A percentile compares a stretch with the other conserved stretches of the same genome.
Conservation (phyloP, 2,329 filamentous ascomycete species). For the Paecilomyces dactylethromorphus region DNA sequence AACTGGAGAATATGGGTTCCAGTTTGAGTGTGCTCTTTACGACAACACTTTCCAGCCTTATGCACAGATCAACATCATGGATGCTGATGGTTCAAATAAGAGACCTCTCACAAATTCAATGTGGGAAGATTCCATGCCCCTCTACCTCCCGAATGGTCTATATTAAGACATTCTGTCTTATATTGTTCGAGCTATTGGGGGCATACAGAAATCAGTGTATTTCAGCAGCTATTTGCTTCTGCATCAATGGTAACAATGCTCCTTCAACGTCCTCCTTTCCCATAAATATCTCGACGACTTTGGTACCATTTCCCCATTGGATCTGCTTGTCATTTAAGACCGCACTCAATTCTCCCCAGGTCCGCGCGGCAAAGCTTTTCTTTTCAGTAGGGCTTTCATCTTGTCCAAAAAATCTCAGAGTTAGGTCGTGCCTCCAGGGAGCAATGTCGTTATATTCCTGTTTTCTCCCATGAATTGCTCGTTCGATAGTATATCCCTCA, state of each 20-base stretch:
- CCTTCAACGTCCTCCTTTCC: too few relatives aligned
- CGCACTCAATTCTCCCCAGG: not conserved
- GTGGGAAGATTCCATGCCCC: constrained; percentile 27
- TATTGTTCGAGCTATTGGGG: too few relatives aligned
- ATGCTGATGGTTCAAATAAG: constrained; percentile 33
- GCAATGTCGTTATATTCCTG: constrained; percentile 68
- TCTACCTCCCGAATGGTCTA: constrained; percentile 13
- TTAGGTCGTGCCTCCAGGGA: constrained; percentile 46
- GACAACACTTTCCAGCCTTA: constrained; percentile 42
- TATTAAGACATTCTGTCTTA: too few relatives aligned
- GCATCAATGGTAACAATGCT: too few relatives aligned
- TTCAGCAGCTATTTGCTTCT: too few relatives aligned
- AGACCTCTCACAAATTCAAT: constrained; percentile 19
- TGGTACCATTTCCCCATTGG: too few relatives aligned
- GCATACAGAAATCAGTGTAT: too few relatives aligned
- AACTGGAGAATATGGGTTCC: constrained; percentile 40
- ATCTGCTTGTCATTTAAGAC: too few relatives aligned
- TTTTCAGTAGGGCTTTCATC: not conserved
- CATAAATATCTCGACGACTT: too few relatives aligned
- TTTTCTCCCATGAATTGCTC: constrained; percentile 65
- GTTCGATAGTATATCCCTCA: constrained; percentile 80
- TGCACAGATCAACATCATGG: constrained; percentile 40
- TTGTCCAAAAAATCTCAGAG: not conserved
- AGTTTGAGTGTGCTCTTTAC: constrained; percentile 34
- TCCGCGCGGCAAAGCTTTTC: not conserved